Percentiles rank a stretch among this genome's conserved stretches.
These are phyloP conservation scores for Pichia cactophila DNA, from an alignment of 1,139 yeast genomes.

Conservation along the genomic window DNA sequence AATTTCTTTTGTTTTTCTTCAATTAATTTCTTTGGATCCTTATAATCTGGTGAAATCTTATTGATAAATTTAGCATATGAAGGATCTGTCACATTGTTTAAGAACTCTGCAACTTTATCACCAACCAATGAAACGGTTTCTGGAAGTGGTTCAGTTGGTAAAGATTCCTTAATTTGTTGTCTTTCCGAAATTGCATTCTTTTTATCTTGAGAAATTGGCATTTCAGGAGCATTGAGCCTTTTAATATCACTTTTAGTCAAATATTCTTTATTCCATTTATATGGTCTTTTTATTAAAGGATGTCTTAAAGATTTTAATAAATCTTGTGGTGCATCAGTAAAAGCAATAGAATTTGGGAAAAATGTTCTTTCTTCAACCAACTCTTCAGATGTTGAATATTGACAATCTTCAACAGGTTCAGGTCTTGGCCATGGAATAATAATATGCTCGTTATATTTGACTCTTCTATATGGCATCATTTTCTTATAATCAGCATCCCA, in stretches of 20 bases:
- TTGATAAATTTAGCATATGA: conserved; percentile 25
- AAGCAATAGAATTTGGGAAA: conserved; percentile 61
- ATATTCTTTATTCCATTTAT: conserved; percentile 43
- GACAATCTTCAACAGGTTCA: conserved; percentile 53
- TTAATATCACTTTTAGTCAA: conserved; percentile 57
- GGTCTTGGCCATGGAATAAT: conserved; percentile 92
- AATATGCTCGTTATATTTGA: conserved; percentile 55
- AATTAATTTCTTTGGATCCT: conserved; percentile 14
- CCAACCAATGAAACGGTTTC: conserved; percentile 71
- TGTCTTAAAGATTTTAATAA: conserved; percentile 65
- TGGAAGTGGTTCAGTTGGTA: conserved; percentile 46
- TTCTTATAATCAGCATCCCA: conserved; percentile 69
- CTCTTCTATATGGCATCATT: conserved; percentile 72
- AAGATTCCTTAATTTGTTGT: conserved; percentile 39
- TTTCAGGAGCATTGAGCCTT: conserved; percentile 58
- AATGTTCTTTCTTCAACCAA: conserved; percentile 66
- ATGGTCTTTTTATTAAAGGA: conserved; percentile 53
- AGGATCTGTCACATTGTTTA: conserved; percentile 31
- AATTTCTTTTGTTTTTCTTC: conserved; percentile 16
- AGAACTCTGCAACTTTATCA: conserved; percentile 51
- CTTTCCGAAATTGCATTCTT: conserved; percentile 56
- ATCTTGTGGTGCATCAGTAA: conserved; percentile 60
- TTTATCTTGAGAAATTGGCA: conserved; percentile 69
- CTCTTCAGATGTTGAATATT: conserved; percentile 50
- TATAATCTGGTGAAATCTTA: conserved; percentile 22